phyloP scores from a whole-genome alignment of 768 basidiomycete species.

The Boletales sp. region DNA sequence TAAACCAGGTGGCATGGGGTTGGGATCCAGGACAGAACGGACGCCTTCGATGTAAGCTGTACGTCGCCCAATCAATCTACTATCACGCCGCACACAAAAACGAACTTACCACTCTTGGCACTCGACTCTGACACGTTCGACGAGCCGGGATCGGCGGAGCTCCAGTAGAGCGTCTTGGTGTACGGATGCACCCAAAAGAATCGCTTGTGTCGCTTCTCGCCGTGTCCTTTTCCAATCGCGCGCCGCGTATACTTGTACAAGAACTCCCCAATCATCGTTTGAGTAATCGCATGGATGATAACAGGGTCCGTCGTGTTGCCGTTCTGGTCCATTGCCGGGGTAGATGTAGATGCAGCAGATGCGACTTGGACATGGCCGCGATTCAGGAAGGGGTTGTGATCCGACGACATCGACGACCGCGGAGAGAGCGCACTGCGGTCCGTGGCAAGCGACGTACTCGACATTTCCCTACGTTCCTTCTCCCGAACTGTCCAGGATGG shows the following conservation, averaged over 20 bases:
- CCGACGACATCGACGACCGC: constrained; percentile 80
- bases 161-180: constrained; percentile 97
- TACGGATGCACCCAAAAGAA: constrained; percentile 99
- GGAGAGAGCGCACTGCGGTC: constrained; percentile 67
- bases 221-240: constrained; percentile 85
- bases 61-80: constrained; percentile 9
- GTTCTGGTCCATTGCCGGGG: constrained; percentile 26
- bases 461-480: constrained; percentile 54
- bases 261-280: constrained; percentile 99
- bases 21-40: constrained; percentile 87
- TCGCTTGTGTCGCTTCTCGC: constrained; percentile 84
- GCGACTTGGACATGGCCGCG: constrained; percentile 33
- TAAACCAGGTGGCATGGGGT: constrained; percentile 92
- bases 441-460: constrained; percentile 67
- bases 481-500: constrained; percentile 52
- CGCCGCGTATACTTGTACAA: constrained; percentile 95
- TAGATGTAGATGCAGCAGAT: constrained; percentile 45
- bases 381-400: constrained; percentile 51
- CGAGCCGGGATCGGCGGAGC: constrained; percentile 89
- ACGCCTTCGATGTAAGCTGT: constrained; percentile 93
- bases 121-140: constrained; percentile 85
- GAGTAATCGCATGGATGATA: constrained; percentile 95
- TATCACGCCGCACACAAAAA: constrained; percentile 2
- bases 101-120: constrained; percentile 89
- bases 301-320: constrained; percentile 74